Evolutionary conservation across 139 green algal genomes (phyloP).

Genomic region (Parachlorella kessleri): DNA sequence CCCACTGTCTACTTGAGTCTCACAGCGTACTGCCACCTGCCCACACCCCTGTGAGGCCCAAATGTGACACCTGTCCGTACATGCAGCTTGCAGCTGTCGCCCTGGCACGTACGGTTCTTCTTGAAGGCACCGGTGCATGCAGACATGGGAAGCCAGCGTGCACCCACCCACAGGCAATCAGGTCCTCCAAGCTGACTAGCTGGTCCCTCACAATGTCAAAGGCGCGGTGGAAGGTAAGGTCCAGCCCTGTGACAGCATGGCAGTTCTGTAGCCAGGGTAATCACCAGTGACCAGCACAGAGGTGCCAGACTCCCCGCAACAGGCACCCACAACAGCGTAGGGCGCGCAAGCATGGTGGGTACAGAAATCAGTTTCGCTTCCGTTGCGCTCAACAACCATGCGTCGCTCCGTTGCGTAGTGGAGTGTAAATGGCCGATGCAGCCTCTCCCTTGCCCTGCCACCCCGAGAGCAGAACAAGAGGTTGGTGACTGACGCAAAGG

Average conservation of each 20-base stretch:
- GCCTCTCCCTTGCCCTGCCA: background rate
- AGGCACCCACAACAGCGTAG: background rate
- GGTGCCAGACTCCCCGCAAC: no score
- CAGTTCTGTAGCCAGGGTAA: background rate
- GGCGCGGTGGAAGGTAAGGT: constrained; percentile 44
- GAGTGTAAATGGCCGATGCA: background rate
- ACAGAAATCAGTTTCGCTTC: background rate
- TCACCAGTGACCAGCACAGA: no score
- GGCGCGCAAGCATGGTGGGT: background rate
- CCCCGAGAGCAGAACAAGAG: background rate
- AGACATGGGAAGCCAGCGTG: no score
- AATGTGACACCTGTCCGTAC: no score
- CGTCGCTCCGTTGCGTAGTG: background rate
- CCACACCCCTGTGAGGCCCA: no score
- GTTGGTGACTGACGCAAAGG: background rate
- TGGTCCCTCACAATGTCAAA: constrained; percentile 38
- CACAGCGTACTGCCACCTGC: no score
- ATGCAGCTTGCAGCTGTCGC: no score
- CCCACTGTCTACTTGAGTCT: no score
- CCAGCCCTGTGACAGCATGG: constrained; percentile 13
- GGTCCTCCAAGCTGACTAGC: constrained; percentile 10
- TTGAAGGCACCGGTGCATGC: no score
- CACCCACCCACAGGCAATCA: constrained; percentile 11
- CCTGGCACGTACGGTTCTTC: no score
- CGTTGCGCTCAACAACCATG: background rate